Evolutionary conservation across 2,329 filamentous ascomycete species (phyloP).

Genomic region (Lizonia empirigonia): DNA sequence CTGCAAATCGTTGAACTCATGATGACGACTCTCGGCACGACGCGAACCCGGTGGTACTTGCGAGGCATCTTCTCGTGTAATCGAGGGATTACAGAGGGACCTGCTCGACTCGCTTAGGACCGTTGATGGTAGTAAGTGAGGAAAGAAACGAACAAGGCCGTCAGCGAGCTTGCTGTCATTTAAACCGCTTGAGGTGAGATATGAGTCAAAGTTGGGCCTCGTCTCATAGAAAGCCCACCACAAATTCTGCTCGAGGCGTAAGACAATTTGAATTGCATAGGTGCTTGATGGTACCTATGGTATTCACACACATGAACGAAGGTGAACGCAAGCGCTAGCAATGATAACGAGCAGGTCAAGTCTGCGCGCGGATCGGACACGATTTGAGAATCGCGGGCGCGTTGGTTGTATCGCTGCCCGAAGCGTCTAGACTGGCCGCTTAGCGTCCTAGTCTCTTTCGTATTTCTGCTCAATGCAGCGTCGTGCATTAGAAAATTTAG

Average conservation of each 20-base stretch:
- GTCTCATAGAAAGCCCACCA: not conserved
- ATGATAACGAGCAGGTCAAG: not conserved
- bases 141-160: not conserved
- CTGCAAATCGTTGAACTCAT: slow-evolving; percentile 66
- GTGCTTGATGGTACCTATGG: not conserved
- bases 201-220: slow-evolving; percentile 1
- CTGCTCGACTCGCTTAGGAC: not conserved
- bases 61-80: not conserved
- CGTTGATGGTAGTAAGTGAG: not conserved
- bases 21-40: not conserved
- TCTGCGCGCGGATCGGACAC: not conserved
- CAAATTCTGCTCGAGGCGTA: slow-evolving; percentile 1
- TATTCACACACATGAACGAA: not conserved
- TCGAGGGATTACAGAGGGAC: no score
- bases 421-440: not conserved
- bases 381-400: not conserved
- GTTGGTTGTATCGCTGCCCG: not conserved
- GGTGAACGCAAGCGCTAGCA: not conserved
- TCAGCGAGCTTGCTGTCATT: not conserved
- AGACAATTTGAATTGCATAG: not conserved
- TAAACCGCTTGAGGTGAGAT: not conserved
- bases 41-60: not conserved
- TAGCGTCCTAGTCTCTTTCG: not conserved
- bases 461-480: not conserved
- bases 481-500: not conserved